phyloP scores from a whole-genome alignment of 2,329 filamentous ascomycete species.

The Colletotrichum sp. region DNA sequence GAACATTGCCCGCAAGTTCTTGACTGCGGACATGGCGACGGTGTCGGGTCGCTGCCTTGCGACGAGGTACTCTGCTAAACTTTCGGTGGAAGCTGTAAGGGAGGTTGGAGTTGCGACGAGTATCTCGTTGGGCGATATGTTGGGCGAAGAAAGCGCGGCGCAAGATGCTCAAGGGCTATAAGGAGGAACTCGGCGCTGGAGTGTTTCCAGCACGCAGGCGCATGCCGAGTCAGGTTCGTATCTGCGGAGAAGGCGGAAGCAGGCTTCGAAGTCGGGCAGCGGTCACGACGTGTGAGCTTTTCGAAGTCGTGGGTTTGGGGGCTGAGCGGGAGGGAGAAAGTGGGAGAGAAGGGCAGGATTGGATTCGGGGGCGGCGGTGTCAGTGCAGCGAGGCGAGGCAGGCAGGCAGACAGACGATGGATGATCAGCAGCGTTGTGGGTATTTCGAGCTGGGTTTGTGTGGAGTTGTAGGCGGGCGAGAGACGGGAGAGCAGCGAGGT shows the following conservation, averaged over 20 bases:
- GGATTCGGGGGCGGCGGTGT: not conserved
- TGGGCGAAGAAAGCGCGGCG: conserved; percentile 1
- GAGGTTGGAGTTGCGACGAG: not conserved
- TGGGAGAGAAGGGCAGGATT: not conserved
- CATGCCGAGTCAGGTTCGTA: not conserved
- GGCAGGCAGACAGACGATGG: not conserved
- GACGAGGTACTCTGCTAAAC: not conserved
- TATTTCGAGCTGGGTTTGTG: not conserved
- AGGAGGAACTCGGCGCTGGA: not conserved
- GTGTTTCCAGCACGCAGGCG: conserved; percentile 1
- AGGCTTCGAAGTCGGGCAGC: not conserved
- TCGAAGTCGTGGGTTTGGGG: not conserved
- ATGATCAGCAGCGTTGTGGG: not conserved
- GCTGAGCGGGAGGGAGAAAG: not conserved
- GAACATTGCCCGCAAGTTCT: conserved; percentile 80
- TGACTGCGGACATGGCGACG: conserved; percentile 69
- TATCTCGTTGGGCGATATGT: not conserved
- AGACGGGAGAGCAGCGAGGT: not conserved
- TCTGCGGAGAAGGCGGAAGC: not conserved
- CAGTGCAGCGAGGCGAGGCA: not conserved
- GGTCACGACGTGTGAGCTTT: not conserved
- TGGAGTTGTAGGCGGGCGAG: not conserved
- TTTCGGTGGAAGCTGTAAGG: not conserved
- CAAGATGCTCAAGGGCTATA: not conserved
- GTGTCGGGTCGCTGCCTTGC: conserved; percentile 21